A percentile compares a stretch with the other conserved stretches of the same genome.
These are phyloP conservation scores for Brasilioporus rufonigricans DNA, from an alignment of 768 basidiomycete species.

Conservation along the genomic window DNA sequence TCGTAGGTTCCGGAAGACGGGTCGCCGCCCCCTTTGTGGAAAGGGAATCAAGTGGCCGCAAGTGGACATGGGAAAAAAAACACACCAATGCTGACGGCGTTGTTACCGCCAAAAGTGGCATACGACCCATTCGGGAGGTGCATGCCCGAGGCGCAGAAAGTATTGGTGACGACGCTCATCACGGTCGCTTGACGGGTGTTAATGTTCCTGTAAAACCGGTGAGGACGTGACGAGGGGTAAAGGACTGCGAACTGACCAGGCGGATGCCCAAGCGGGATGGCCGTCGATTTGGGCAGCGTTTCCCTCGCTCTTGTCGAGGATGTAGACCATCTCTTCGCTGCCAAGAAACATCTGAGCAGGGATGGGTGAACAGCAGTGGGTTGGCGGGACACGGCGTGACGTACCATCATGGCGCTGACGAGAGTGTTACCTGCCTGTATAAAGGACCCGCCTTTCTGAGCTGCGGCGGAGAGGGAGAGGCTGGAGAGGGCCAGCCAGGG, in stretches of 20 bases:
- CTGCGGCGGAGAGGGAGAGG: slow-evolving; percentile 4
- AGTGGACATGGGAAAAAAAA: background rate
- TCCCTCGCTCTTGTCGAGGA: slow-evolving; percentile 84
- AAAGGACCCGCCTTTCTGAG: slow-evolving; percentile 19
- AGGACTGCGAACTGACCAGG: slow-evolving; percentile 42
- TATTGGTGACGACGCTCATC: slow-evolving; percentile 53
- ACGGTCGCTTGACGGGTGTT: slow-evolving; percentile 16
- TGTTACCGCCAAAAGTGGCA: slow-evolving; percentile 73
- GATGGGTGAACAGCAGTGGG: background rate
- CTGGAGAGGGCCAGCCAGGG: slow-evolving; percentile 9
- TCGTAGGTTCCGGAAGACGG: slow-evolving; percentile 40
- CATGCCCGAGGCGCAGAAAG: slow-evolving; percentile 79
- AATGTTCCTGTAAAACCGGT: slow-evolving; percentile 18
- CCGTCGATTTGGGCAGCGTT: slow-evolving; percentile 63
- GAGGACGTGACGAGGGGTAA: background rate
- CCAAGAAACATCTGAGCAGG: slow-evolving; percentile 69
- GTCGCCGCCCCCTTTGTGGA: slow-evolving; percentile 33
- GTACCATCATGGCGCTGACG: slow-evolving; percentile 54
- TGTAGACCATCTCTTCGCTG: slow-evolving; percentile 77
- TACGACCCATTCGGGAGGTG: slow-evolving; percentile 80
- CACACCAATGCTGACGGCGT: slow-evolving; percentile 52
- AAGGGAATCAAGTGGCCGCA: slow-evolving; percentile 33
- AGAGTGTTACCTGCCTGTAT: slow-evolving; percentile 31
- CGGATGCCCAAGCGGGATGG: slow-evolving; percentile 73
- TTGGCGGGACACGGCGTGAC: slow-evolving; percentile 1